These are phyloP conservation scores for Aegilops sharonensis DNA, from an alignment of 176 grass and related monocot species.

Conservation along the genomic window DNA sequence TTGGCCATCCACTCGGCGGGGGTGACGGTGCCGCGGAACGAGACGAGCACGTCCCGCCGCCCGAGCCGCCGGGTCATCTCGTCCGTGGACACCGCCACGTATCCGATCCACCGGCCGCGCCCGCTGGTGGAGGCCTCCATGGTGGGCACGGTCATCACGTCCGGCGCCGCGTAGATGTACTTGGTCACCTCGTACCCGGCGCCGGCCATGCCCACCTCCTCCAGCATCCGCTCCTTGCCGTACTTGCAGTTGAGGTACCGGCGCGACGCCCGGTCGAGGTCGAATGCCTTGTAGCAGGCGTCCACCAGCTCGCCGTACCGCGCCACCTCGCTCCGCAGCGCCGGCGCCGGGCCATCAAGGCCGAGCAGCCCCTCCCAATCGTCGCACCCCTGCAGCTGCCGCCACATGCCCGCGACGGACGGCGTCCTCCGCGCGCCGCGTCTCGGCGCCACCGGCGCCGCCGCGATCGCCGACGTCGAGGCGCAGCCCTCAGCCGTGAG, in stretches of 20 bases:
- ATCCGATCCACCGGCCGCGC: slow-evolving; percentile 63
- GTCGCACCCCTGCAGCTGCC: slow-evolving; percentile 58
- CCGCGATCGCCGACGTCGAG: background rate
- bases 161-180: slow-evolving; percentile 71
- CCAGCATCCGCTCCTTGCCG: slow-evolving; percentile 48
- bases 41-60: slow-evolving; percentile 67
- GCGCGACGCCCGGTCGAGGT: slow-evolving; percentile 51
- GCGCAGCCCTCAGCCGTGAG: background rate
- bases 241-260: slow-evolving; percentile 67
- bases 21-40: slow-evolving; percentile 77
- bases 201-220: slow-evolving; percentile 44
- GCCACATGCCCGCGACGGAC: slow-evolving; percentile 54
- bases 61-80: slow-evolving; percentile 53
- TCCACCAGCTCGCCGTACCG: slow-evolving; percentile 69
- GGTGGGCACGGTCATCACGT: slow-evolving; percentile 43
- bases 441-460: background rate
- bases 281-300: slow-evolving; percentile 73
- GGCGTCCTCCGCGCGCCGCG: background rate
- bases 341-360: slow-evolving; percentile 30
- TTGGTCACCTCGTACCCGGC: slow-evolving; percentile 60
- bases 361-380: slow-evolving; percentile 53
- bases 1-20: slow-evolving; percentile 77
- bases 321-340: slow-evolving; percentile 53
- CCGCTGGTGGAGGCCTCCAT: slow-evolving; percentile 44
- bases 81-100: slow-evolving; percentile 60